Conservation (phyloP, 2,329 filamentous ascomycete genomes). For the Claviceps monticola region DNA sequence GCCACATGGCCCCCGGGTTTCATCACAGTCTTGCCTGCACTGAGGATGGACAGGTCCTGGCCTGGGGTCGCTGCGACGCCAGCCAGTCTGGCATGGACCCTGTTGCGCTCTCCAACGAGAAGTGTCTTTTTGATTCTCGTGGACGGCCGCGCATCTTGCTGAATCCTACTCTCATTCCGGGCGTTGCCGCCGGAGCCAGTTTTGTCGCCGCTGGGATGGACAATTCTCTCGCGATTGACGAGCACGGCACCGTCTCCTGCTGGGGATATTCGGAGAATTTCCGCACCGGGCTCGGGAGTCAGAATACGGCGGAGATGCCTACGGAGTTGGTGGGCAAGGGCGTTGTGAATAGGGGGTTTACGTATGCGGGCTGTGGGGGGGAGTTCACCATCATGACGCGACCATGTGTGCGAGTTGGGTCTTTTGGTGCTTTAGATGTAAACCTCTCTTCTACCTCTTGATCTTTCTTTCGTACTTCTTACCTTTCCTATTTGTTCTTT, state of each 20-base stretch:
- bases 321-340: constrained; percentile 3
- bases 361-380: constrained; percentile 5
- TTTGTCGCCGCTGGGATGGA: constrained; percentile 48
- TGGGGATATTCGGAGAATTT: constrained; percentile 65
- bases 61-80: constrained; percentile 31
- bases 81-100: constrained; percentile 14
- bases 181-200: neutral
- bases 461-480: neutral
- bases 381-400: constrained; percentile 5
- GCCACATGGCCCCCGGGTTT: constrained; percentile 36
- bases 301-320: constrained; percentile 1
- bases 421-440: too few relatives aligned
- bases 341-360: constrained; percentile 1
- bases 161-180: constrained; percentile 14
- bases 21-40: constrained; percentile 28
- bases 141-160: constrained; percentile 5
- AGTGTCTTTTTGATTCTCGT: constrained; percentile 4
- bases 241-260: constrained; percentile 50
- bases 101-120: neutral
- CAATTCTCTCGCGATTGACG: constrained; percentile 51
- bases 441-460: too few relatives aligned
- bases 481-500: too few relatives aligned
- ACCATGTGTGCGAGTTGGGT: neutral
- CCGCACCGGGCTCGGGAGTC: constrained; percentile 55
- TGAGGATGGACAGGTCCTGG: constrained; percentile 26